phyloP scores from a whole-genome alignment of 2,329 filamentous ascomycete species.

The Neurospora crassa region DNA sequence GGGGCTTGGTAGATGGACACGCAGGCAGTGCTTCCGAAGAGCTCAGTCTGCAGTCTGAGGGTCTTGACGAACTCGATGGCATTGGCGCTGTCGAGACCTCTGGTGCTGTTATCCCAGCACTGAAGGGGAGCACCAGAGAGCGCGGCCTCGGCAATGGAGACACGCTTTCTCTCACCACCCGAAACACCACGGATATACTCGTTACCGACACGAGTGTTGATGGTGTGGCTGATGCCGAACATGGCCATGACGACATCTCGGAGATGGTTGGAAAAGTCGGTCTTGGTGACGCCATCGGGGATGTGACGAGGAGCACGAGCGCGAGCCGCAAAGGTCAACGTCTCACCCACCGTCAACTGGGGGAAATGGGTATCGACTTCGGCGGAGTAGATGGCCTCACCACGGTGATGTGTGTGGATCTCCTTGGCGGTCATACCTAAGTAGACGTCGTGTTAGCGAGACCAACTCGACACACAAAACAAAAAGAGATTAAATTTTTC shows the following conservation, averaged over 20 bases:
- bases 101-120: slow-evolving; percentile 63
- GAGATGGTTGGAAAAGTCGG: slow-evolving; percentile 50
- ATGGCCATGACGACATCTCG: slow-evolving; percentile 67
- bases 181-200: slow-evolving; percentile 67
- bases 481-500: background rate
- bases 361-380: slow-evolving; percentile 79
- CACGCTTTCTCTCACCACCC: slow-evolving; percentile 63
- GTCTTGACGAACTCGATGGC: slow-evolving; percentile 68
- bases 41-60: slow-evolving; percentile 55
- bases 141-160: slow-evolving; percentile 52
- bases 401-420: slow-evolving; percentile 70
- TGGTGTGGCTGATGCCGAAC: slow-evolving; percentile 64
- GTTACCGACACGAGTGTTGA: slow-evolving; percentile 65
- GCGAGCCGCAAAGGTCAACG: slow-evolving; percentile 65
- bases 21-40: slow-evolving; percentile 54
- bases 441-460: slow-evolving; percentile 9
- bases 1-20: slow-evolving; percentile 69
- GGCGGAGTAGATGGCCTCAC: slow-evolving; percentile 79
- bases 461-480: background rate
- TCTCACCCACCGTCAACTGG: slow-evolving; percentile 67
- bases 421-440: slow-evolving; percentile 52
- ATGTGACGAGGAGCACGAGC: slow-evolving; percentile 56
- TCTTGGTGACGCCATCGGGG: slow-evolving; percentile 45
- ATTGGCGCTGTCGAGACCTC: slow-evolving; percentile 66
- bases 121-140: slow-evolving; percentile 52